phyloP scores from a whole-genome alignment of 2,329 filamentous ascomycete species.

The Aplosporella prunicola region DNA sequence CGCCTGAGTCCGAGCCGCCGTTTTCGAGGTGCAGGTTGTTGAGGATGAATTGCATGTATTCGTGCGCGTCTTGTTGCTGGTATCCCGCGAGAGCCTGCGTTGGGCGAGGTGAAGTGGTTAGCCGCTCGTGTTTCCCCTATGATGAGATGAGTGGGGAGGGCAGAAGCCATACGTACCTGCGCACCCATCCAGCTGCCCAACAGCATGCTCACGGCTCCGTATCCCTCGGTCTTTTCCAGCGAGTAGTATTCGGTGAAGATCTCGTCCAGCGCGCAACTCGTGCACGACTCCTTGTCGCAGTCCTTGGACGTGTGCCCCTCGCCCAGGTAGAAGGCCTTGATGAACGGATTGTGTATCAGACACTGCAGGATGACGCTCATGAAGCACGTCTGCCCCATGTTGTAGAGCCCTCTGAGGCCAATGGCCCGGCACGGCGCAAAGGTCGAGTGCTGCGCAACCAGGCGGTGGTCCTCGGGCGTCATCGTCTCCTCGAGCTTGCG shows the following conservation, averaged over 20 bases:
- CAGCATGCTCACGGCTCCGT: slow-evolving; percentile 81
- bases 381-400: slow-evolving; percentile 97
- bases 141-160: no score
- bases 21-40: slow-evolving; percentile 80
- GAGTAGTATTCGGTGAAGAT: slow-evolving; percentile 56
- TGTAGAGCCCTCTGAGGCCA: slow-evolving; percentile 86
- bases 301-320: slow-evolving; percentile 76
- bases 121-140: neutral
- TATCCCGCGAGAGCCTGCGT: slow-evolving; percentile 60
- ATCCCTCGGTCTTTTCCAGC: slow-evolving; percentile 76
- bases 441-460: slow-evolving; percentile 68
- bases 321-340: slow-evolving; percentile 84
- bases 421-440: slow-evolving; percentile 75
- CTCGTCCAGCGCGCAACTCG: slow-evolving; percentile 52
- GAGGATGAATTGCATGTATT: slow-evolving; percentile 92
- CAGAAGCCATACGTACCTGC: slow-evolving; percentile 50
- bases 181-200: slow-evolving; percentile 85
- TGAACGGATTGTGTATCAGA: slow-evolving; percentile 83
- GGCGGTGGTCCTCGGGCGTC: slow-evolving; percentile 57
- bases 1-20: slow-evolving; percentile 40
- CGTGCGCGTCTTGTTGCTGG: slow-evolving; percentile 92
- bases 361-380: slow-evolving; percentile 94
- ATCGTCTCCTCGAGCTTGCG: slow-evolving; percentile 64
- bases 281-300: slow-evolving; percentile 51
- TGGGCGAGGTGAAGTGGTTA: neutral